These are phyloP conservation scores for Chrysanthemum makinoi DNA, from an alignment of 129 eudicot species.

Conservation along the genomic window DNA sequence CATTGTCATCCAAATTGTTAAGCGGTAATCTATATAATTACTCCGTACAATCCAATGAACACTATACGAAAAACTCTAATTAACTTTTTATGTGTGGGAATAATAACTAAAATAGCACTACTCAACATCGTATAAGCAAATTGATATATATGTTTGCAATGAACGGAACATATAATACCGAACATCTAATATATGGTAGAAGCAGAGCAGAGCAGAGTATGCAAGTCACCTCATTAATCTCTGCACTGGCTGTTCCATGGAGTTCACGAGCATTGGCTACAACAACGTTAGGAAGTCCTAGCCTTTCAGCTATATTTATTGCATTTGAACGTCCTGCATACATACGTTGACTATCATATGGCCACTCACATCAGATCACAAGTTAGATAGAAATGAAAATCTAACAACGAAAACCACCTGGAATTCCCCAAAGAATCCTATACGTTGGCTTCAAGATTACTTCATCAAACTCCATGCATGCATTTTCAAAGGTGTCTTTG, in stretches of 20 bases:
- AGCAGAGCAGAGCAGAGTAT: constrained; percentile 17
- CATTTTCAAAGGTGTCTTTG: constrained; percentile 86
- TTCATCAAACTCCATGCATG: constrained; percentile 99
- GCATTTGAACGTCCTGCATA: constrained; percentile 95
- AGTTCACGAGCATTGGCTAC: constrained; percentile 72
- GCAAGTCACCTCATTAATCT: constrained; percentile 84
- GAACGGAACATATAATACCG: background rate
- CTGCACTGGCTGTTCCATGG: constrained; percentile 94
- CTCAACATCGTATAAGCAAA: constrained; percentile 10
- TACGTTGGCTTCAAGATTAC: constrained; percentile 89
- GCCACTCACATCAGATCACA: constrained; percentile 10
- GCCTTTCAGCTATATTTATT: constrained; percentile 83
- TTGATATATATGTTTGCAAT: constrained; percentile 6
- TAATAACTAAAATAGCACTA: background rate
- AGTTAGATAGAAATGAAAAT: constrained; percentile 16
- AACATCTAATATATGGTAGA: background rate
- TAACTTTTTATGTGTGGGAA: background rate
- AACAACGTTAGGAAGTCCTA: constrained; percentile 61
- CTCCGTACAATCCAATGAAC: background rate
- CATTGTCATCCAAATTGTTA: background rate
- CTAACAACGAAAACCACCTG: constrained; percentile 52
- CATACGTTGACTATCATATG: constrained; percentile 13
- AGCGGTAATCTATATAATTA: background rate
- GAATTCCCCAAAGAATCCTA: constrained; percentile 95
- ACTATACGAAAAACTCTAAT: background rate